A percentile compares a stretch with the other conserved stretches of the same genome.
Evolutionary conservation across 2,329 filamentous ascomycete genomes (phyloP).

Genomic region (Penicillium frequentans): DNA sequence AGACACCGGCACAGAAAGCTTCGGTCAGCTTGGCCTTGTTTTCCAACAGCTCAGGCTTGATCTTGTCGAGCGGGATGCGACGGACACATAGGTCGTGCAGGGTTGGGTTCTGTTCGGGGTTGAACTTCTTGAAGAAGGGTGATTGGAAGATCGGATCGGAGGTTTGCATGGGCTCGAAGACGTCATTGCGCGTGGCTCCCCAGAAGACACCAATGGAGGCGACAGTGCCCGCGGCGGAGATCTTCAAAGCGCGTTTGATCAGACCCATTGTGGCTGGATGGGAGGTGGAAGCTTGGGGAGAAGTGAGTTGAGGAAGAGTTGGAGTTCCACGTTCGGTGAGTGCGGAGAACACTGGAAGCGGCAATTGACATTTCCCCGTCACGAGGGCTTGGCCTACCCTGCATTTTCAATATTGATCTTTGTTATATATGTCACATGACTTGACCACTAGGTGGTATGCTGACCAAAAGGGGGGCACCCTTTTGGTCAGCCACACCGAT

Average conservation of each 20-base stretch:
- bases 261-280: slow-evolving; percentile 51
- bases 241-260: slow-evolving; percentile 45
- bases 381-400: neutral
- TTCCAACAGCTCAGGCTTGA: slow-evolving; percentile 65
- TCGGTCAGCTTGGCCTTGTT: slow-evolving; percentile 61
- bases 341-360: neutral
- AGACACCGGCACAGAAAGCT: slow-evolving; percentile 67
- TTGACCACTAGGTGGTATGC: too few relatives aligned
- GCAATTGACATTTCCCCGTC: neutral
- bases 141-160: slow-evolving; percentile 63
- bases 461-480: too few relatives aligned
- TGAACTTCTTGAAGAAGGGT: slow-evolving; percentile 58
- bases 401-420: neutral
- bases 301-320: neutral
- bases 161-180: slow-evolving; percentile 58
- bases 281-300: neutral
- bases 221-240: slow-evolving; percentile 48
- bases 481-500: too few relatives aligned
- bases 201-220: slow-evolving; percentile 55
- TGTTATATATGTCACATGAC: too few relatives aligned
- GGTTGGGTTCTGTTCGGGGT: slow-evolving; percentile 62
- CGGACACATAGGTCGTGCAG: slow-evolving; percentile 66
- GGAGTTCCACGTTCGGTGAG: neutral
- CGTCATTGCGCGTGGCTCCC: slow-evolving; percentile 57
- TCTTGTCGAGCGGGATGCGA: slow-evolving; percentile 61